These are phyloP conservation scores for Trichoderma citrinoviride DNA, from an alignment of 2,329 filamentous ascomycete genomes.

Conservation along the genomic window DNA sequence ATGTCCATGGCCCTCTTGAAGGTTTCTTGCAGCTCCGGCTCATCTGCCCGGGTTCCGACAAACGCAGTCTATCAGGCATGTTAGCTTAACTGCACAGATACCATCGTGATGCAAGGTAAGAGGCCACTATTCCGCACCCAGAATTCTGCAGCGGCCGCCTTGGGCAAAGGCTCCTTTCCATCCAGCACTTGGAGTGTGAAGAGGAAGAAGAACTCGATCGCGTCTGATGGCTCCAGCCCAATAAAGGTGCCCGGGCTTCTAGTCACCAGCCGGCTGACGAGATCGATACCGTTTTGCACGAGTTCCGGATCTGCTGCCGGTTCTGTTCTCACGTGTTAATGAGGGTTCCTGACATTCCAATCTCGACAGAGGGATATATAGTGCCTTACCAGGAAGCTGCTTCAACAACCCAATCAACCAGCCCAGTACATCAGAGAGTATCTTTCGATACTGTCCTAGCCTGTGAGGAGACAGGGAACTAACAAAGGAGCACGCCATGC, in stretches of 20 bases:
- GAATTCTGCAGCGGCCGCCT: constrained; percentile 69
- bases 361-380: not conserved
- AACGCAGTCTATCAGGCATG: constrained; percentile 48
- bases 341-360: not conserved
- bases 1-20: constrained; percentile 53
- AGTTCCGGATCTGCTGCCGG: constrained; percentile 71
- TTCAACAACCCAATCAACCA: constrained; percentile 64
- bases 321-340: constrained; percentile 42
- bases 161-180: constrained; percentile 71
- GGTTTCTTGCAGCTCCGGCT: constrained; percentile 42
- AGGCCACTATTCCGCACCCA: constrained; percentile 54
- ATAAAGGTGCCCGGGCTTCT: constrained; percentile 63
- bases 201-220: constrained; percentile 65
- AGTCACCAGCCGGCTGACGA: constrained; percentile 62
- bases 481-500: constrained; percentile 68
- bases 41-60: constrained; percentile 46
- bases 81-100: constrained; percentile 1
- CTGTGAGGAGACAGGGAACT: constrained; percentile 54
- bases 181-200: constrained; percentile 70
- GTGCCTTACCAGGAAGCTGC: constrained; percentile 54
- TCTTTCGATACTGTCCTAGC: constrained; percentile 43
- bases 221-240: constrained; percentile 51
- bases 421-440: constrained; percentile 53
- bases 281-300: constrained; percentile 70
- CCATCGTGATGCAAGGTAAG: not conserved